These are phyloP conservation scores for Phoma herbarum DNA, from an alignment of 2,329 filamentous ascomycete species.

Conservation along the genomic window DNA sequence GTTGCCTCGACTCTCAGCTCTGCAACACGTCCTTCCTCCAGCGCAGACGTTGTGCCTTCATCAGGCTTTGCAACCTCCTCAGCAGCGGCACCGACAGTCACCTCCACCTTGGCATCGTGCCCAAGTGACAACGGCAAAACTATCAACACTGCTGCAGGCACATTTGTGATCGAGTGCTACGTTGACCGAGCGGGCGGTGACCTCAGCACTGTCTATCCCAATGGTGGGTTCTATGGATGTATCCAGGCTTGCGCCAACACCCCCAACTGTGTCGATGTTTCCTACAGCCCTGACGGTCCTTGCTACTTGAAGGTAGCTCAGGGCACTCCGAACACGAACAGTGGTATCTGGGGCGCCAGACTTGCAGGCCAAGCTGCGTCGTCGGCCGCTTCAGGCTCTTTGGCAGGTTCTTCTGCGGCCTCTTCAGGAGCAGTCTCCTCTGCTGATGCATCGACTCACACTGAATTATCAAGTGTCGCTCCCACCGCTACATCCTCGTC, in stretches of 20 bases:
- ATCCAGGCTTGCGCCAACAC: neutral
- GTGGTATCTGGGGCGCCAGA: neutral
- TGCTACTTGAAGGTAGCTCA: neutral
- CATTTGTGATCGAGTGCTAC: neutral
- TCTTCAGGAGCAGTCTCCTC: neutral
- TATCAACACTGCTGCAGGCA: neutral
- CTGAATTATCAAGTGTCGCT: too few relatives aligned
- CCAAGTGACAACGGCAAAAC: neutral
- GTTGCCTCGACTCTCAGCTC: neutral
- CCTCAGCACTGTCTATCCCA: neutral
- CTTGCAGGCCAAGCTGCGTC: neutral
- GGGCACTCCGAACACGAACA: neutral
- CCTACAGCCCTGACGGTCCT: neutral
- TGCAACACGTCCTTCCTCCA: neutral
- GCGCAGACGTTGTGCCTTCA: neutral
- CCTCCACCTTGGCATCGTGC: neutral
- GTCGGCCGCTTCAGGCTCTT: neutral
- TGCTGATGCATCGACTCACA: neutral
- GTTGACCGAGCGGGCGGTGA: neutral
- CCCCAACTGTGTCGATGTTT: neutral
- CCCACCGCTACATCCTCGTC: too few relatives aligned
- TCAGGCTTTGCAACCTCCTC: neutral
- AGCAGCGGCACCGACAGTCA: neutral
- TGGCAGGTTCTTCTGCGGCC: neutral
- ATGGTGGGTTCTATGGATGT: neutral